These are phyloP conservation scores for Ogataea nakhonphanomensis DNA, from an alignment of 805 yeast genomes.

Conservation along the genomic window DNA sequence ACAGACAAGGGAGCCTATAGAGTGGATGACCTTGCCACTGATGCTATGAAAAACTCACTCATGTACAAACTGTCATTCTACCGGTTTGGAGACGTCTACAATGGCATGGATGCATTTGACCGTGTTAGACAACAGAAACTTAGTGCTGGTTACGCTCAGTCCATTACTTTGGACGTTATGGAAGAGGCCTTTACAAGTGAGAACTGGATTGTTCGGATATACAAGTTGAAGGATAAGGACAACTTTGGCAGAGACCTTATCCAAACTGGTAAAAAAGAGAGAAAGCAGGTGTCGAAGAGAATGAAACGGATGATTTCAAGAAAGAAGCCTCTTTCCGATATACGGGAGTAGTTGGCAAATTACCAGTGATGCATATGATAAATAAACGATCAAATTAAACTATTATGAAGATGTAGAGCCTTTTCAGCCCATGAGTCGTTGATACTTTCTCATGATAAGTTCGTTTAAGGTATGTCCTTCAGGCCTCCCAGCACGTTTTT, in stretches of 20 bases:
- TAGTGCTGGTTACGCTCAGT: slow-evolving; percentile 26
- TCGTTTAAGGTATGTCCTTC: slow-evolving; percentile 61
- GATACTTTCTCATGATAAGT: slow-evolving; percentile 38
- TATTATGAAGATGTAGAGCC: background rate
- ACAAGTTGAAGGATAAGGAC: slow-evolving; percentile 86
- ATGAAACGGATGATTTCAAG: slow-evolving; percentile 26
- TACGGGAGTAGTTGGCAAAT: slow-evolving; percentile 21
- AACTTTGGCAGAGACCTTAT: slow-evolving; percentile 76
- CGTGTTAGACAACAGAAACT: slow-evolving; percentile 80
- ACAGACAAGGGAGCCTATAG: slow-evolving; percentile 83
- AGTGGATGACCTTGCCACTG: slow-evolving; percentile 77
- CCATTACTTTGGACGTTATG: slow-evolving; percentile 65
- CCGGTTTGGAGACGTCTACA: slow-evolving; percentile 71
- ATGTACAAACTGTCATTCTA: slow-evolving; percentile 95
- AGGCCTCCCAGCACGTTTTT: slow-evolving; percentile 51
- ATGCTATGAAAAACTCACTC: slow-evolving; percentile 82
- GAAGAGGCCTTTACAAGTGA: slow-evolving; percentile 95
- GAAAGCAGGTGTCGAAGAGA: slow-evolving; percentile 25
- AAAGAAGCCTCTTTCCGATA: slow-evolving; percentile 31
- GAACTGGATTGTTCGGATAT: slow-evolving; percentile 95
- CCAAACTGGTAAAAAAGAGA: slow-evolving; percentile 54
- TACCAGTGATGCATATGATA: slow-evolving; percentile 5
- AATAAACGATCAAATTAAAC: slow-evolving; percentile 5
- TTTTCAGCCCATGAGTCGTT: slow-evolving; percentile 10
- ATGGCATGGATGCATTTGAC: slow-evolving; percentile 64